phyloP scores from a whole-genome alignment of 2,329 filamentous ascomycete species.

The Fusarium ramigenum region DNA sequence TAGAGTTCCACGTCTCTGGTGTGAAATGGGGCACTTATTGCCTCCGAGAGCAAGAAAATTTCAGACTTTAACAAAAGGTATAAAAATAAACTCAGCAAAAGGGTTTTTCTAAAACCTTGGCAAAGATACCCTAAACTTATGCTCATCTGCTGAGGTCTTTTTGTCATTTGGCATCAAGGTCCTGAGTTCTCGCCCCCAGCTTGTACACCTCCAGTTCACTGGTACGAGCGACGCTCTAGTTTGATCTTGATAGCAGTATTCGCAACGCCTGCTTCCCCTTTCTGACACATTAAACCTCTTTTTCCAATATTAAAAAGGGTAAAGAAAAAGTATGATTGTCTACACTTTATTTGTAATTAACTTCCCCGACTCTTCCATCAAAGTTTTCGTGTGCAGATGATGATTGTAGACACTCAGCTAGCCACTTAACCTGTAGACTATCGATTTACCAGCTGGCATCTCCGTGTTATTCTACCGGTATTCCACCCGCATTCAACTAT shows the following conservation, averaged over 20 bases:
- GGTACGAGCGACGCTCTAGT: fast-evolving
- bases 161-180: background rate
- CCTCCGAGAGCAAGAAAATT: background rate
- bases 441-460: background rate
- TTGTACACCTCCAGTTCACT: fast-evolving
- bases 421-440: background rate
- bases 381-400: background rate
- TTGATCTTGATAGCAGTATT: background rate
- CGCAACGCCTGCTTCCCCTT: background rate
- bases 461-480: background rate
- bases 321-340: fast-evolving
- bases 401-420: background rate
- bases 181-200: background rate
- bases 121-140: background rate
- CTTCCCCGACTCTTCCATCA: background rate
- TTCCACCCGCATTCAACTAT: background rate
- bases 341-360: background rate
- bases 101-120: background rate
- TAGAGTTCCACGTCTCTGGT: background rate
- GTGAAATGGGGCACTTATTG: background rate
- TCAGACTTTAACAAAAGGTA: background rate
- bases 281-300: too few relatives aligned
- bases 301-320: too few relatives aligned
- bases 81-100: background rate
- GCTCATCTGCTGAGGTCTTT: background rate